phyloP scores from a whole-genome alignment of 2,329 filamentous ascomycete genomes.

The Ploettnerulaceae sp. region DNA sequence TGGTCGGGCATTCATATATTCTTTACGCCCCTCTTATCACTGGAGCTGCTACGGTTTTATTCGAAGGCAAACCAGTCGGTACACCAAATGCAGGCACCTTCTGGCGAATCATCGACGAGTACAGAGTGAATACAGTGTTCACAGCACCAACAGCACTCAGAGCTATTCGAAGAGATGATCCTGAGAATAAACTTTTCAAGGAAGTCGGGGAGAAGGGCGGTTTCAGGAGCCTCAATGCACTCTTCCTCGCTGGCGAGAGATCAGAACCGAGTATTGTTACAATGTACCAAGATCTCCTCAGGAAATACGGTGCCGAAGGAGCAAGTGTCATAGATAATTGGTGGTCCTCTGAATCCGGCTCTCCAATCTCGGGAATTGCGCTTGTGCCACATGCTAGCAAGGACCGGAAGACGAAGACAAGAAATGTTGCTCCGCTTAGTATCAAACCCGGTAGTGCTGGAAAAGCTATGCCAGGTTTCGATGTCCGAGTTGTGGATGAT shows the following conservation, averaged over 20 bases:
- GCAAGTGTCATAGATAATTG: conserved; percentile 66
- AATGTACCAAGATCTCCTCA: conserved; percentile 72
- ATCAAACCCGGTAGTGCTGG: conserved; percentile 84
- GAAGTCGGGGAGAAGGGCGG: conserved; percentile 62
- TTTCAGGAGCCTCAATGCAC: conserved; percentile 62
- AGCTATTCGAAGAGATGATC: conserved; percentile 82
- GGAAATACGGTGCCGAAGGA: conserved; percentile 57
- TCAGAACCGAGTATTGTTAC: conserved; percentile 82
- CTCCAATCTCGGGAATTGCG: conserved; percentile 62
- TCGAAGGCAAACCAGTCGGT: conserved; percentile 90
- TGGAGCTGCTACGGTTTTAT: conserved; percentile 81
- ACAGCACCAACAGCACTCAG: conserved; percentile 84
- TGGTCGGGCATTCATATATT: conserved; percentile 82
- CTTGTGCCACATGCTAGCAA: conserved; percentile 57
- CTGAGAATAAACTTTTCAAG: conserved; percentile 62
- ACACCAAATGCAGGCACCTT: conserved; percentile 84
- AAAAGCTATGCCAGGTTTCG: conserved; percentile 87
- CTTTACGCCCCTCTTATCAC: conserved; percentile 82
- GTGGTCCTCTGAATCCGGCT: conserved; percentile 69
- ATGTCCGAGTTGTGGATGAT: conserved; percentile 81
- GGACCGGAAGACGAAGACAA: conserved; percentile 40
- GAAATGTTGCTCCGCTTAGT: conserved; percentile 44
- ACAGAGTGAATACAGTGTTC: conserved; percentile 78
- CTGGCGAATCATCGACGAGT: conserved; percentile 80
- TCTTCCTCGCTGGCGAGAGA: conserved; percentile 86